Base-by-base conservation (phyloP, 2,329 filamentous ascomycete species). In the Ascosphaera apis region DNA sequence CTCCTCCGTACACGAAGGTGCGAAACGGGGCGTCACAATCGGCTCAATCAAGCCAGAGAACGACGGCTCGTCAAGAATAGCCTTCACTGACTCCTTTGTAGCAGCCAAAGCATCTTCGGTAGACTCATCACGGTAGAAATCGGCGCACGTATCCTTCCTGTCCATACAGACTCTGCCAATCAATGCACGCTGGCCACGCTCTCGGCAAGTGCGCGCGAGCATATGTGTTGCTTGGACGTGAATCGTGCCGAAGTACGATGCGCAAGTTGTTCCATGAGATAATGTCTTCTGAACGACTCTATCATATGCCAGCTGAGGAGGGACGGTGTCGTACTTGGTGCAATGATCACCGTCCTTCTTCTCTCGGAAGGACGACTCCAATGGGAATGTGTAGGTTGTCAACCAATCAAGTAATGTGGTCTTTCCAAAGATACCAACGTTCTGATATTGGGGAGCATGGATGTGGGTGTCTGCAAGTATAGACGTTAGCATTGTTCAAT, bases 111-210 rank as follows among this genome's bases (percentile, higher is more conserved):
- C 65, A 16, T 63, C 58, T 2, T 67, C 66, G 0, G 72, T 55
- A 12, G 67, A 72, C 39, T 67, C 67, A 51, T 98, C 88, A 15
- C 72, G 66, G 58, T 95, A 95, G 58, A 76, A 79, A 1, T 67
- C 65, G 0, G 84, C 84, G 27, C 72, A 75, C 3, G 77, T 55
- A 1, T 57, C 52, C 0, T 54, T 53, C 19, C 67, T 66, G 53
- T 95, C 82, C 88, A 98, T 95, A 61, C 84, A 93, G n/a, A 91
- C 80, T 30, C 88, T 67, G 21, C 88, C 88, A 30, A 98, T 69
- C 43, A 95, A 79, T 4, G 88, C 88, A 36, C 88, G 67, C 57
- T 98, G 88, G 32, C 88, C 88, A 17, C 69, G 60, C 0, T 58
- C 51, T n/a, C 80, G 63, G 48, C 86, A 93, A 13, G 93, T 68